These are phyloP conservation scores for Artemisia tridentata DNA, from an alignment of 129 eudicot species.

Conservation along the genomic window DNA sequence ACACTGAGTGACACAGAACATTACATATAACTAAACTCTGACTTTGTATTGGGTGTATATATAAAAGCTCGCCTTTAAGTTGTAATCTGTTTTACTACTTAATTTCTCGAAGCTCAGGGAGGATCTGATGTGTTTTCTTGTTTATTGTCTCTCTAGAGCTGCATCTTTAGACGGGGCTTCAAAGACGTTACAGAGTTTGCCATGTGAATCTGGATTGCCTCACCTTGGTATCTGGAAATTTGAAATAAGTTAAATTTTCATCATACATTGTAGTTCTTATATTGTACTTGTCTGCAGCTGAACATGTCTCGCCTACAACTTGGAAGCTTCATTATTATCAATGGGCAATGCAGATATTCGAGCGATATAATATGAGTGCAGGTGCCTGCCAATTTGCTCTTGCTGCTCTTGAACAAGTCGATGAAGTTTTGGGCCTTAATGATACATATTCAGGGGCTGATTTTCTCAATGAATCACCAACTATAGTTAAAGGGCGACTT, in stretches of 20 bases:
- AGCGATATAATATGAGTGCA: no score
- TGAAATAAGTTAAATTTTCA: not conserved
- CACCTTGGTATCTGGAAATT: slow-evolving; percentile 35
- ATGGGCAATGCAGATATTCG: no score
- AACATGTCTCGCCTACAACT: slow-evolving; percentile 51
- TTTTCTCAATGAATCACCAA: slow-evolving; percentile 57
- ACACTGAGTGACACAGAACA: no score
- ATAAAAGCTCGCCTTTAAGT: no score
- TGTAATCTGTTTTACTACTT: not conserved
- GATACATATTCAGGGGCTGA: slow-evolving; percentile 17
- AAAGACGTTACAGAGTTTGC: slow-evolving; percentile 61
- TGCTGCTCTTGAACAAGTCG: slow-evolving; percentile 99
- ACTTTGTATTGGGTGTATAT: no score
- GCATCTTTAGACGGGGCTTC: slow-evolving; percentile 78
- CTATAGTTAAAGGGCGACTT: slow-evolving; percentile 74
- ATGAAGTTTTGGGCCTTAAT: slow-evolving; percentile 57
- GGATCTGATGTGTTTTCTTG: not conserved
- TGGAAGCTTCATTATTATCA: no score
- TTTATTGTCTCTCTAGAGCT: slow-evolving; percentile 55
- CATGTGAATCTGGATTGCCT: no score
- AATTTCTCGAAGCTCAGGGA: slow-evolving; percentile 10
- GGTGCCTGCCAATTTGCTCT: no score
- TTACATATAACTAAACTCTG: no score
- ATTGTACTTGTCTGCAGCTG: slow-evolving; percentile 44
- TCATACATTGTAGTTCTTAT: slow-evolving; percentile 8